phyloP scores from a whole-genome alignment of 1,139 yeast genomes.

The Ashbya aceris region DNA sequence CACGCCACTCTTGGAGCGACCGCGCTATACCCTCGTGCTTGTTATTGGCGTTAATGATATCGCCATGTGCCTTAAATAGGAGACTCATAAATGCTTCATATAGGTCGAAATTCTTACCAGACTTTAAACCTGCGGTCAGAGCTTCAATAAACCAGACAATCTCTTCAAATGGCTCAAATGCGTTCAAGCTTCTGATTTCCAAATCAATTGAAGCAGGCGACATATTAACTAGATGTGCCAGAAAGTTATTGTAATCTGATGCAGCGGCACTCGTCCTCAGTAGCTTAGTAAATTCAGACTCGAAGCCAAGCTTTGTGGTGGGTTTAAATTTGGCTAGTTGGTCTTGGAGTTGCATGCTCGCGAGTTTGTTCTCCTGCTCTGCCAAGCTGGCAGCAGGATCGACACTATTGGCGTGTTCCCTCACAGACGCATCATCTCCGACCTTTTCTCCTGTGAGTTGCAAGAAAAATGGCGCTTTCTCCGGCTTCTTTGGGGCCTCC shows the following conservation, averaged over 20 bases:
- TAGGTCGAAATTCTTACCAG: slow-evolving; percentile 43
- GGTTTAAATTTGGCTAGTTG: slow-evolving; percentile 27
- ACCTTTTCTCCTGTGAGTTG: slow-evolving; percentile 54
- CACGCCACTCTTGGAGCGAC: slow-evolving; percentile 45
- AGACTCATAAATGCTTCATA: slow-evolving; percentile 66
- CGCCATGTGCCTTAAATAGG: slow-evolving; percentile 74
- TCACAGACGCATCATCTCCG: slow-evolving; percentile 60
- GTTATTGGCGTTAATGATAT: slow-evolving; percentile 49
- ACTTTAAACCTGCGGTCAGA: slow-evolving; percentile 45
- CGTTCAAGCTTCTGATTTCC: slow-evolving; percentile 72
- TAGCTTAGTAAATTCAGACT: slow-evolving; percentile 62
- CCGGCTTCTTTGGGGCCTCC: slow-evolving; percentile 83
- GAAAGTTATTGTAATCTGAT: slow-evolving; percentile 41
- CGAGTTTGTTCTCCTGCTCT: slow-evolving; percentile 12
- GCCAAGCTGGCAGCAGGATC: slow-evolving; percentile 14
- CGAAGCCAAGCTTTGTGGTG: slow-evolving; percentile 38
- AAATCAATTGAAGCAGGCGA: slow-evolving; percentile 77
- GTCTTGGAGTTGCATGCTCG: slow-evolving; percentile 17
- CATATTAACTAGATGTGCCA: slow-evolving; percentile 46
- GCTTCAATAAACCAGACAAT: slow-evolving; percentile 58
- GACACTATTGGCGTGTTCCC: slow-evolving; percentile 38
- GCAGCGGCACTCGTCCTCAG: slow-evolving; percentile 44
- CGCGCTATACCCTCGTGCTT: slow-evolving; percentile 34
- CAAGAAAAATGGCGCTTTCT: slow-evolving; percentile 74
- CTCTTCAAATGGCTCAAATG: slow-evolving; percentile 49